Conservation (phyloP, 768 basidiomycete species). For the Mycena vitilis region DNA sequence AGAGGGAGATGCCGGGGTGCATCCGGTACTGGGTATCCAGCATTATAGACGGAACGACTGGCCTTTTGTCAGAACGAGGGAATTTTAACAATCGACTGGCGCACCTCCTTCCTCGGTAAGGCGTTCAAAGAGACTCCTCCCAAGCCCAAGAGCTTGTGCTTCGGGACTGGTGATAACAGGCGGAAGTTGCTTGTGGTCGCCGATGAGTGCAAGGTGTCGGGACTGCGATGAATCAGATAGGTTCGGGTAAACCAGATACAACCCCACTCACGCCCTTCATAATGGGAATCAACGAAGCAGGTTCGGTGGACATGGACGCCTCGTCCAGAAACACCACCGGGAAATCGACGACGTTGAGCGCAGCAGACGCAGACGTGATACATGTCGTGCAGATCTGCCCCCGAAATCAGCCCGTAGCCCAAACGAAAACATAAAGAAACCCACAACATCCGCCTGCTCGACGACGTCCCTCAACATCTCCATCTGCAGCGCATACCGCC, state of each 20-base stretch:
- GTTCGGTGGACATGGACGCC: constrained; percentile 97
- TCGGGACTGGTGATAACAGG: constrained; percentile 86
- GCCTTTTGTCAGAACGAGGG: constrained; percentile 23
- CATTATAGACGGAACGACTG: constrained; percentile 91
- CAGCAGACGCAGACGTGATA: constrained; percentile 76
- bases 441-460: constrained; percentile 77
- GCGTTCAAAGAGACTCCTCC: constrained; percentile 88
- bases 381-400: constrained; percentile 89
- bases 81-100: constrained; percentile 37
- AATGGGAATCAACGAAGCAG: constrained; percentile 88
- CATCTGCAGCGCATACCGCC: constrained; percentile 66
- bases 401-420: constrained; percentile 19
- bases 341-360: constrained; percentile 83
- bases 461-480: constrained; percentile 74
- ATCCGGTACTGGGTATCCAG: constrained; percentile 96
- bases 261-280: constrained; percentile 89
- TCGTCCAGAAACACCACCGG: constrained; percentile 95
- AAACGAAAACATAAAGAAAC: constrained; percentile 1
- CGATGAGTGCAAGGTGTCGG: constrained; percentile 87
- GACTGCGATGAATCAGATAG: constrained; percentile 59
- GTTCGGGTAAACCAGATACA: constrained; percentile 22
- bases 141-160: constrained; percentile 79
- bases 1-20: constrained; percentile 90
- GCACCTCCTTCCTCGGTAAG: constrained; percentile 85
- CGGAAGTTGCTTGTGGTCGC: constrained; percentile 97